Percentiles rank a stretch among this genome's conserved stretches.
phyloP scores from a whole-genome alignment of 805 yeast species.

The Hemisphaericaspora nanyangensis region DNA sequence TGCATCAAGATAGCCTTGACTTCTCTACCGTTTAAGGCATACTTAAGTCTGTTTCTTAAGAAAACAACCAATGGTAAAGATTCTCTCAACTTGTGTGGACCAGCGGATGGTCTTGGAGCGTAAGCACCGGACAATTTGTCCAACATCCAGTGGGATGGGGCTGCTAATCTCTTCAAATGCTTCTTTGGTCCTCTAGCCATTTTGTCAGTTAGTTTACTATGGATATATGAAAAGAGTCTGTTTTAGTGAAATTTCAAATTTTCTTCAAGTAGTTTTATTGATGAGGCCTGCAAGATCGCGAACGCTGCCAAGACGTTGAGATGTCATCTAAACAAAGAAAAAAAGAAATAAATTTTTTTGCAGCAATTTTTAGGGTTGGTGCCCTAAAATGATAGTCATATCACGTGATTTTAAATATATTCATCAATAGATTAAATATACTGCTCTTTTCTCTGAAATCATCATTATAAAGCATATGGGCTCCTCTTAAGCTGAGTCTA shows the following conservation, averaged over 20 bases:
- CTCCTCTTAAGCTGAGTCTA: no score
- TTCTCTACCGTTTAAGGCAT: conserved; percentile 98
- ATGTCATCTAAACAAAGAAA: not conserved
- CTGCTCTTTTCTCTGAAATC: no score
- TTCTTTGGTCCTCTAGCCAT: conserved; percentile 59
- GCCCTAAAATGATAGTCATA: not conserved
- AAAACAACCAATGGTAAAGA: conserved; percentile 95
- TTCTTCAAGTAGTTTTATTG: conserved; percentile 3
- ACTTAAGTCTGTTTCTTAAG: conserved; percentile 97
- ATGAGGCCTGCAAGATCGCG: no score
- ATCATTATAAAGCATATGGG: no score
- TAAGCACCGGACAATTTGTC: conserved; percentile 99
- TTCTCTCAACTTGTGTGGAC: conserved; percentile 99
- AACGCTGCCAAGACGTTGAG: not conserved
- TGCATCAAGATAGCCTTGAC: conserved; percentile 97
- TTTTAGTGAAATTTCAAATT: not conserved
- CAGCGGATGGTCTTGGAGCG: conserved; percentile 99
- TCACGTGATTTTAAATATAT: not conserved
- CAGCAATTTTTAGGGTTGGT: not conserved
- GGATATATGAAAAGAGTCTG: not conserved
- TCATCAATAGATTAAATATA: no score
- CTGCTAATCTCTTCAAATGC: conserved; percentile 99
- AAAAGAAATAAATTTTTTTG: not conserved
- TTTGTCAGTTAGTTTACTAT: conserved; percentile 4
- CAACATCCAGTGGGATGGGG: conserved; percentile 99